Conservation (phyloP, 139 green algal species). For the Nannochloris sp. region DNA sequence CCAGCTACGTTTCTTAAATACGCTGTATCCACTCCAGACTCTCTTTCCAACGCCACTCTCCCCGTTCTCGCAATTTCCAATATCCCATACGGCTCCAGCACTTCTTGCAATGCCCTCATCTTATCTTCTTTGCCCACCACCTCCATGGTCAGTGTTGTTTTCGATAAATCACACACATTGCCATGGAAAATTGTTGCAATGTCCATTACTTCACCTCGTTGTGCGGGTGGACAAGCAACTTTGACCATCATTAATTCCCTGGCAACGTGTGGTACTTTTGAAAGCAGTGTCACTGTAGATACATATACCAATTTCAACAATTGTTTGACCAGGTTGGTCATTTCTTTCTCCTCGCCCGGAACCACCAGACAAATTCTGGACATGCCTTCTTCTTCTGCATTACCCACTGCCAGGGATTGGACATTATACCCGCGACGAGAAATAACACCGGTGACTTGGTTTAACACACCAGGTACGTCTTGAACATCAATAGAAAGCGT, state of each 20-base stretch:
- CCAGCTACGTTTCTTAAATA: slow-evolving; percentile 43
- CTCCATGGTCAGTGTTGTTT: slow-evolving; percentile 80
- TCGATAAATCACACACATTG: slow-evolving; percentile 71
- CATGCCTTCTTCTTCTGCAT: slow-evolving; percentile 63
- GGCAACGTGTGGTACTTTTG: slow-evolving; percentile 60
- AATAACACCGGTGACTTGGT: slow-evolving; percentile 93
- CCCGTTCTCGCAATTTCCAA: slow-evolving; percentile 90
- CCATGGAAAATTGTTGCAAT: slow-evolving; percentile 87
- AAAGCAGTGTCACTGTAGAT: slow-evolving; percentile 61
- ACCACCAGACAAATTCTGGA: slow-evolving; percentile 92
- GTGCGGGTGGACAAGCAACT: slow-evolving; percentile 54
- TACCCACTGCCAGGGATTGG: slow-evolving; percentile 91
- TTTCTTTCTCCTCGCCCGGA: slow-evolving; percentile 54
- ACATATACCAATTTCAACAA: slow-evolving; percentile 87
- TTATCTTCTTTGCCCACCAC: slow-evolving; percentile 85
- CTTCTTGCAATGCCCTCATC: slow-evolving; percentile 72
- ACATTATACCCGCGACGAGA: slow-evolving; percentile 97
- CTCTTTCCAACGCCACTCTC: slow-evolving; percentile 67
- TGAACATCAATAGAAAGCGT: slow-evolving; percentile 85
- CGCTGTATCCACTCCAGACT: slow-evolving; percentile 79
- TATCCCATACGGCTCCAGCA: slow-evolving; percentile 82
- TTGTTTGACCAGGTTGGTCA: slow-evolving; percentile 88
- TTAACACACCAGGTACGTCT: slow-evolving; percentile 88
- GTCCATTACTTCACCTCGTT: slow-evolving; percentile 78
- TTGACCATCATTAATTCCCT: slow-evolving; percentile 96